Evolutionary conservation across 1,139 yeast genomes (phyloP), one percentile per base, ranked within the genome.

Genomic region (Scheffersomyces cryptocercus): DNA sequence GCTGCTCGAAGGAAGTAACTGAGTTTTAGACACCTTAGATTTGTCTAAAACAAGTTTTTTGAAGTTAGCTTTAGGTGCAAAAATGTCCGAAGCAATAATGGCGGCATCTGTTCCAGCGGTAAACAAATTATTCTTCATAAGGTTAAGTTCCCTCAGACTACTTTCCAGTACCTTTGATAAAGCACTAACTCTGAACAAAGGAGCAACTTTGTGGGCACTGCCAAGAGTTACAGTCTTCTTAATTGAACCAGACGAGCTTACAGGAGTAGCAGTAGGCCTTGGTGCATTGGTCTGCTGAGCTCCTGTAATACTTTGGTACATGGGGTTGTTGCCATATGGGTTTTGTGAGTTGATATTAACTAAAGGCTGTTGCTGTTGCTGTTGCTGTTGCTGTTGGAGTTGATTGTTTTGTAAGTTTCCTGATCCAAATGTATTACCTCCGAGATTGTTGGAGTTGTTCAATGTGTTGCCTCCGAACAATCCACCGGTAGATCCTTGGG

Each of bases 321-420:
- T 68, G 4, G 88, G 88, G 58, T 83, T 84, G 50, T 74, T 74
- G 3, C 93, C 91, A 60, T 84, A 86, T 35, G 95, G 93, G 59
- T 86, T 86, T 49, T 77, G 83, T 35, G 77, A 73, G 44, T 74
- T 71, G 29, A 82, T 69, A 32, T 78, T 80, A 35, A 70, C 59
- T 58, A 69, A 55, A 47, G 70, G 50, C 39, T 62, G 68, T 33
- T 56, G 64, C 38, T 50, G 64, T 42, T 58, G 70, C 39, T 59
- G 14, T 13, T 13, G 14, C 14, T 13, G 14, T 13, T 13, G 14
- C 14, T 13, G 65, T 36, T 52, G 58, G 35, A 43, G 53, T 39
- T 42, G 24, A 7, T 31, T 31, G n/a, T 14, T 31, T 24, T 31
- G 35, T 20, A 31, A 31, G 10, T 10, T 5, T 10, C 20, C 20